These are phyloP conservation scores for Colletotrichum sp. DNA, from an alignment of 2,329 filamentous ascomycete genomes.

Conservation along the genomic window DNA sequence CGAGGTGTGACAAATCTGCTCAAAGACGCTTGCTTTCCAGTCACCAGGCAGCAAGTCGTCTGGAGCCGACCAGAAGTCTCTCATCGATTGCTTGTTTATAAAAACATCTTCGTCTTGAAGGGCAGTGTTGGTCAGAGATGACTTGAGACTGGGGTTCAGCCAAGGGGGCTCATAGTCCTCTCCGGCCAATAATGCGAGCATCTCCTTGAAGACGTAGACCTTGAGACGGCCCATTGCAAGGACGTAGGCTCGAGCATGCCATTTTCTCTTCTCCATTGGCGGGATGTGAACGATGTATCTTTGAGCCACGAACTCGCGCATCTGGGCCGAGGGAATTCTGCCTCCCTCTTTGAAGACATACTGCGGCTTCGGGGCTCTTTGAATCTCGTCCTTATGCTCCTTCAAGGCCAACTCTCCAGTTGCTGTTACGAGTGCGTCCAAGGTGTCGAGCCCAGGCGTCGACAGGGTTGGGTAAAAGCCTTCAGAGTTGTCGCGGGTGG, in stretches of 20 bases:
- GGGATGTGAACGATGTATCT: slow-evolving; percentile 38
- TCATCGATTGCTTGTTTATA: slow-evolving; percentile 35
- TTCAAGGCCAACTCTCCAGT: slow-evolving; percentile 26
- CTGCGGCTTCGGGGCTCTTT: slow-evolving; percentile 16
- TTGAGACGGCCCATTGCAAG: slow-evolving; percentile 40
- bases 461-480: slow-evolving; percentile 27
- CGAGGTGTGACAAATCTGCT: slow-evolving; percentile 38
- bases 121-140: slow-evolving; percentile 42
- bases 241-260: slow-evolving; percentile 41
- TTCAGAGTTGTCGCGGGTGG: not conserved
- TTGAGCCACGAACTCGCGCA: slow-evolving; percentile 43
- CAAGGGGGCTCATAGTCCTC: slow-evolving; percentile 41
- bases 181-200: slow-evolving; percentile 38
- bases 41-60: slow-evolving; percentile 33
- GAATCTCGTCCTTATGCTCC: not conserved
- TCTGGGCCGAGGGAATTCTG: slow-evolving; percentile 40
- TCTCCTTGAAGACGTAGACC: slow-evolving; percentile 40
- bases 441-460: slow-evolving; percentile 28
- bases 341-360: slow-evolving; percentile 34
- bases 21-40: slow-evolving; percentile 38
- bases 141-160: slow-evolving; percentile 35
- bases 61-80: slow-evolving; percentile 34
- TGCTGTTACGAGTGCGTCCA: slow-evolving; percentile 36
- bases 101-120: slow-evolving; percentile 40
- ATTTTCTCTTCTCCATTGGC: slow-evolving; percentile 36